phyloP scores from a whole-genome alignment of 73 alveolate genomes.

The Tetrahymena borealis region DNA sequence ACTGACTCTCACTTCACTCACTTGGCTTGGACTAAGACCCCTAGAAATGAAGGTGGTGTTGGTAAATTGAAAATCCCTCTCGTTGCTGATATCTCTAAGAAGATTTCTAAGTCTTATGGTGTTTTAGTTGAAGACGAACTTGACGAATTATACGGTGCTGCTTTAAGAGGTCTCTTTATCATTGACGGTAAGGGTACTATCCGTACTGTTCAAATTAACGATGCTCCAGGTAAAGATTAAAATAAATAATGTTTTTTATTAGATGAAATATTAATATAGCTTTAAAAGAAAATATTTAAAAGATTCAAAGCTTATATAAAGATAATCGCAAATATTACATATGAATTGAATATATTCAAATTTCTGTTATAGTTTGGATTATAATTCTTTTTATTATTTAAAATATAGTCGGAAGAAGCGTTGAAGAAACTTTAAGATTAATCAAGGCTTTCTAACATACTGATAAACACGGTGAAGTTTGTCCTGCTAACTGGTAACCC shows the following conservation, averaged over 20 bases:
- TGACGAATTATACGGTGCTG: conserved; percentile 70
- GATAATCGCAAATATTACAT: neutral
- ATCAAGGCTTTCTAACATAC: conserved; percentile 95
- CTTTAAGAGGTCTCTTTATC: conserved; percentile 93
- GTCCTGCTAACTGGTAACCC: conserved; percentile 98
- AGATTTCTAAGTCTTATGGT: conserved; percentile 89
- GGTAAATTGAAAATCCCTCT: conserved; percentile 94
- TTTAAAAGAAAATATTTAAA: neutral
- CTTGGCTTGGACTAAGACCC: conserved; percentile 81
- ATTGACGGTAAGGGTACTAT: conserved; percentile 90
- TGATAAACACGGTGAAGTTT: conserved; percentile 96
- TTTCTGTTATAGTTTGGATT: neutral
- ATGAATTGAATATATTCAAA: neutral
- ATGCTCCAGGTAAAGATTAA: conserved; percentile 60
- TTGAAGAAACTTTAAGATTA: conserved; percentile 89
- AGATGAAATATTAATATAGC: no score
- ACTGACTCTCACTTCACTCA: conserved; percentile 92
- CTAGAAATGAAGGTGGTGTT: conserved; percentile 87
- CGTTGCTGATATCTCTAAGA: conserved; percentile 85
- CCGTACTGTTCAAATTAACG: conserved; percentile 88
- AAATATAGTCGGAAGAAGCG: conserved; percentile 91
- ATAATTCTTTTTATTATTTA: no score
- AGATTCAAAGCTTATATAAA: neutral
- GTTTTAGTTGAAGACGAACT: conserved; percentile 61
- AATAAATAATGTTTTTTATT: no score